These are phyloP conservation scores for Huntiella moniliformis DNA, from an alignment of 2,329 filamentous ascomycete species.

Conservation along the genomic window DNA sequence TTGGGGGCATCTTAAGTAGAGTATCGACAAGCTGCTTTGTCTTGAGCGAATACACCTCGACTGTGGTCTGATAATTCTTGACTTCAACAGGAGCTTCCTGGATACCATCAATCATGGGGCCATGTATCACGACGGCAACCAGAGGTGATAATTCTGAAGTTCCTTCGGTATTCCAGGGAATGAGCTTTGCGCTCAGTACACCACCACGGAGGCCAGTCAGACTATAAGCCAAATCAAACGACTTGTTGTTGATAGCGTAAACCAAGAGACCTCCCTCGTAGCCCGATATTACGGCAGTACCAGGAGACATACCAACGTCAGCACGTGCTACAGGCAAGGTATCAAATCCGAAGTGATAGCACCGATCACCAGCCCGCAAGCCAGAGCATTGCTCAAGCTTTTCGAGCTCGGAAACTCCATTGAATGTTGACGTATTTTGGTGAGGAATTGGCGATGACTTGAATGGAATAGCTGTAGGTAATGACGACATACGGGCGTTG, in stretches of 20 bases:
- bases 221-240: conserved; percentile 48
- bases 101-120: conserved; percentile 37
- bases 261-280: conserved; percentile 67
- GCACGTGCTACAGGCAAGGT: conserved; percentile 30
- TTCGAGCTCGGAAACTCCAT: conserved; percentile 55
- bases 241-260: conserved; percentile 52
- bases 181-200: conserved; percentile 64
- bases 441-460: conserved; percentile 42
- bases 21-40: conserved; percentile 54
- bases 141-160: conserved; percentile 40
- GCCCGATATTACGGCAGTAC: conserved; percentile 57
- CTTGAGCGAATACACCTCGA: conserved; percentile 72
- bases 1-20: conserved; percentile 50
- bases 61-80: conserved; percentile 63
- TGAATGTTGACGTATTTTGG: conserved; percentile 60
- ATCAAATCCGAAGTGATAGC: conserved; percentile 71
- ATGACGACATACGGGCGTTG: conserved; percentile 26
- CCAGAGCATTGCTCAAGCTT: conserved; percentile 42
- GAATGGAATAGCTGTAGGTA: conserved; percentile 20
- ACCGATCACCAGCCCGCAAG: conserved; percentile 45
- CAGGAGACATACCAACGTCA: conserved; percentile 21
- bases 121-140: conserved; percentile 64
- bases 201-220: conserved; percentile 62
- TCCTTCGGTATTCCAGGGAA: conserved; percentile 45
- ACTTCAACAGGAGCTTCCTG: conserved; percentile 21